Conservation (phyloP, 2,329 filamentous ascomycete genomes). For the Phyllosticta citribraziliensis region DNA sequence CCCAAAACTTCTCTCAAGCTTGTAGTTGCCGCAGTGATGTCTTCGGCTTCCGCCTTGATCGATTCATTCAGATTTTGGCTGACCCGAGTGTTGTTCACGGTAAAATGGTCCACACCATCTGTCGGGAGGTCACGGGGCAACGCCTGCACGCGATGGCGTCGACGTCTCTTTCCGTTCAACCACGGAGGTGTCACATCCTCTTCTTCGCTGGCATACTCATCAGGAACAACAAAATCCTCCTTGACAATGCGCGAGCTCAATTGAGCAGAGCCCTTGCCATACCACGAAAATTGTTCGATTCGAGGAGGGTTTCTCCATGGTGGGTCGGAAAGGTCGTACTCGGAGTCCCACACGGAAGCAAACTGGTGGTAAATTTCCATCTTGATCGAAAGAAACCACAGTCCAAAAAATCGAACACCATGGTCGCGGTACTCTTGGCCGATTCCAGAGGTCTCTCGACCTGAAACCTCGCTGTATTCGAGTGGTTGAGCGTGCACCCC, state of each 20-base stretch:
- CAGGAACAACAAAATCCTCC: conserved; percentile 21
- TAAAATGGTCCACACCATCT: neutral
- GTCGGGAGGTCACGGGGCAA: neutral
- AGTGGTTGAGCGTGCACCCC: conserved; percentile 13
- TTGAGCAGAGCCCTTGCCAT: neutral
- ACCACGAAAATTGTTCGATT: conserved; percentile 17
- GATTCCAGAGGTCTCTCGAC: neutral
- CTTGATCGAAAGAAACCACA: conserved; percentile 18
- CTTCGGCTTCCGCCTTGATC: neutral
- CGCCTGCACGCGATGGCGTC: neutral
- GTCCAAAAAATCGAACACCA: conserved; percentile 19
- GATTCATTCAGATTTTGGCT: neutral
- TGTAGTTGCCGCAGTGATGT: neutral
- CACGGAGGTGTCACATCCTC: conserved; percentile 9
- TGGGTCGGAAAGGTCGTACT: neutral
- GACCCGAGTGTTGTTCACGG: neutral
- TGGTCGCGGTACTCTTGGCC: conserved; percentile 14
- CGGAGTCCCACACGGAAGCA: conserved; percentile 11
- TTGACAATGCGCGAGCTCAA: conserved; percentile 11
- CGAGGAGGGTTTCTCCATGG: neutral
- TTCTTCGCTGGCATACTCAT: conserved; percentile 16
- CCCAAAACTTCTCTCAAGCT: neutral
- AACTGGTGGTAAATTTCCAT: conserved; percentile 18
- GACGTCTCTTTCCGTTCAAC: neutral
- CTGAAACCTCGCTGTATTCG: conserved; percentile 12